A percentile compares a stretch with the other conserved stretches of the same genome.
phyloP scores from a whole-genome alignment of 345 rosid genomes.

The Citrus reticulata region DNA sequence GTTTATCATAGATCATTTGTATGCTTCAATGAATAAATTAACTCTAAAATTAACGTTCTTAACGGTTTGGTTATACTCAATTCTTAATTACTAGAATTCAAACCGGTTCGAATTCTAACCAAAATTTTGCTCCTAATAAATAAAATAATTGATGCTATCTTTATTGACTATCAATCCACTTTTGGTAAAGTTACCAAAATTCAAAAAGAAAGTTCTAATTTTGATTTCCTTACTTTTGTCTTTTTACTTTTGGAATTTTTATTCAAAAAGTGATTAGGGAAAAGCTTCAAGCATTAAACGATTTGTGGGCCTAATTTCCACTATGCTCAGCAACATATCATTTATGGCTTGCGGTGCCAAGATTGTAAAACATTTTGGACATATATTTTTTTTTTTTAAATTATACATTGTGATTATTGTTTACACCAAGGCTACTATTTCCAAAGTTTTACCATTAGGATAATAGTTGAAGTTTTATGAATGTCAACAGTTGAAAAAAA shows the following conservation, averaged over 20 bases:
- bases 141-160: no score
- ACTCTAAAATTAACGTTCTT: no score
- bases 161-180: not conserved
- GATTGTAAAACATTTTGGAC: not conserved
- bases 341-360: not conserved
- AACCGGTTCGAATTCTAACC: no score
- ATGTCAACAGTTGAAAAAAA: no score
- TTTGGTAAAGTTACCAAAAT: not conserved
- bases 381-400: no score
- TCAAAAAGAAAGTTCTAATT: not conserved
- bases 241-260: not conserved
- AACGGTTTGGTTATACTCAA: no score
- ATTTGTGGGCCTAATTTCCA: slow-evolving; percentile 25
- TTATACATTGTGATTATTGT: not conserved
- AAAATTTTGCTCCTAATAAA: no score
- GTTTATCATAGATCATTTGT: no score
- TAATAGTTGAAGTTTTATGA: no score
- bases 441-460: not conserved
- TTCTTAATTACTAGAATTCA: no score
- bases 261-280: slow-evolving; percentile 11
- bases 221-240: not conserved
- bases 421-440: not conserved
- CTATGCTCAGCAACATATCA: not conserved
- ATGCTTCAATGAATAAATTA: no score
- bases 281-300: slow-evolving; percentile 21